Conservation (phyloP, 768 basidiomycete genomes). For the Pseudohyphozyma bogoriensis region DNA sequence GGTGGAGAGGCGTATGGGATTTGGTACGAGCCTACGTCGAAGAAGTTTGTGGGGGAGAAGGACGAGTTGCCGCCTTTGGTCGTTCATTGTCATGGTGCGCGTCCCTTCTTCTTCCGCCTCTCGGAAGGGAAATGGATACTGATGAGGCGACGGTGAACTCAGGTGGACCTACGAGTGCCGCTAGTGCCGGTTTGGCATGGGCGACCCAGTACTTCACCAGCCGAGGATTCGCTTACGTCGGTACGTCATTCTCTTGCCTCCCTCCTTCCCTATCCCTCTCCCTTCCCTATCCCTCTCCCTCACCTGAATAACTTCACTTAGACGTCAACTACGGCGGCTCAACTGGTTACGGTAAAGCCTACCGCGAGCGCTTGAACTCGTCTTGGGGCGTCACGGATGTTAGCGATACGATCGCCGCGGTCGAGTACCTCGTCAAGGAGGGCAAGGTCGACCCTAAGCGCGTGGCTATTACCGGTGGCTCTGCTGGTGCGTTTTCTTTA, state of each 20-base stretch:
- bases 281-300: neutral
- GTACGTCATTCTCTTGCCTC: neutral
- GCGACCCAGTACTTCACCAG: constrained; percentile 57
- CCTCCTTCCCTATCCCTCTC: neutral
- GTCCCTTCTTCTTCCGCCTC: neutral
- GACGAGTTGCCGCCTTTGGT: constrained; percentile 61
- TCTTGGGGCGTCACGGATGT: constrained; percentile 70
- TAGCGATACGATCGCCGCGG: constrained; percentile 54
- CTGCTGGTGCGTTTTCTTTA: constrained; percentile 40
- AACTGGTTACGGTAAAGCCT: constrained; percentile 59
- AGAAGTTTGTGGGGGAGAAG: constrained; percentile 46
- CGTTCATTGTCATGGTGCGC: constrained; percentile 51
- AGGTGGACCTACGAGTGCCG: constrained; percentile 51
- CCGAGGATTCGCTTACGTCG: constrained; percentile 45
- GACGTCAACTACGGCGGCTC: constrained; percentile 53
- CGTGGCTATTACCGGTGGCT: constrained; percentile 59
- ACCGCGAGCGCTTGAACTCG: constrained; percentile 50
- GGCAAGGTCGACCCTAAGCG: constrained; percentile 56
- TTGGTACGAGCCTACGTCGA: constrained; percentile 60
- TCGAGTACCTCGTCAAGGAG: constrained; percentile 45
- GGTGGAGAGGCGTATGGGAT: constrained; percentile 43
- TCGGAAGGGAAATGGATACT: neutral
- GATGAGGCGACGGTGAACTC: neutral
- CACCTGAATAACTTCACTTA: neutral
- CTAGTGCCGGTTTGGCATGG: constrained; percentile 47